Evolutionary conservation across 108 stramenopile species (phyloP).

Genomic region (Poteriospumella lacustris): DNA sequence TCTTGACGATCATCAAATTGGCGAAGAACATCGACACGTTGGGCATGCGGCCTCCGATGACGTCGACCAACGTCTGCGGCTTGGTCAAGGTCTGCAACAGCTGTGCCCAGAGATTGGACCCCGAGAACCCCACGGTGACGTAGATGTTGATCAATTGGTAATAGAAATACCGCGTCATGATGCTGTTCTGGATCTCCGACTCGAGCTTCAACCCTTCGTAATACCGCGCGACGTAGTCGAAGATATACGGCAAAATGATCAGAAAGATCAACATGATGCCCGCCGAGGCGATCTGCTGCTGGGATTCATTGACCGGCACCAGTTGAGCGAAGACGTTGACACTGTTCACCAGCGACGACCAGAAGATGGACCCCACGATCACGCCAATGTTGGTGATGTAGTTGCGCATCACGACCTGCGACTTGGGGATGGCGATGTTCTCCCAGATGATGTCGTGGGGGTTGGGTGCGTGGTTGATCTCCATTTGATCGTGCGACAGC

Average conservation of each 20-base stretch:
- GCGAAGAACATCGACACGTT: conserved; percentile 1
- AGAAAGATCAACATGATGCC: conserved; percentile 13
- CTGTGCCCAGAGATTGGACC: neutral
- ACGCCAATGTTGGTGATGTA: conserved; percentile 3
- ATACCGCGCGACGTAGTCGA: conserved; percentile 4
- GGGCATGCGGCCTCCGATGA: neutral
- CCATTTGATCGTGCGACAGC: conserved; percentile 16
- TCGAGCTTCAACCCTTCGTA: conserved; percentile 54
- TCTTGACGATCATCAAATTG: conserved; percentile 25
- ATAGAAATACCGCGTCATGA: conserved; percentile 76
- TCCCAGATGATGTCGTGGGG: conserved; percentile 28
- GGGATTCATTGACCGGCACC: neutral
- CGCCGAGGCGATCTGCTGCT: conserved; percentile 3
- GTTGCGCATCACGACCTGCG: neutral
- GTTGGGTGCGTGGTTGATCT: conserved; percentile 12
- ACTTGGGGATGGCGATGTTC: conserved; percentile 17
- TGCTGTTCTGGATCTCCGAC: conserved; percentile 68
- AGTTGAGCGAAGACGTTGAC: neutral
- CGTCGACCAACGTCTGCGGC: neutral
- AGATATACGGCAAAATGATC: conserved; percentile 1
- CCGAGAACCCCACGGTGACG: conserved; percentile 58
- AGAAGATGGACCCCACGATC: conserved; percentile 10
- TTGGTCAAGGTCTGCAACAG: neutral
- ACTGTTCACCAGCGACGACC: neutral
- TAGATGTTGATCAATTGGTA: conserved; percentile 80